Conservation (phyloP, 2,329 filamentous ascomycete species). For the Beauveria sp. region DNA sequence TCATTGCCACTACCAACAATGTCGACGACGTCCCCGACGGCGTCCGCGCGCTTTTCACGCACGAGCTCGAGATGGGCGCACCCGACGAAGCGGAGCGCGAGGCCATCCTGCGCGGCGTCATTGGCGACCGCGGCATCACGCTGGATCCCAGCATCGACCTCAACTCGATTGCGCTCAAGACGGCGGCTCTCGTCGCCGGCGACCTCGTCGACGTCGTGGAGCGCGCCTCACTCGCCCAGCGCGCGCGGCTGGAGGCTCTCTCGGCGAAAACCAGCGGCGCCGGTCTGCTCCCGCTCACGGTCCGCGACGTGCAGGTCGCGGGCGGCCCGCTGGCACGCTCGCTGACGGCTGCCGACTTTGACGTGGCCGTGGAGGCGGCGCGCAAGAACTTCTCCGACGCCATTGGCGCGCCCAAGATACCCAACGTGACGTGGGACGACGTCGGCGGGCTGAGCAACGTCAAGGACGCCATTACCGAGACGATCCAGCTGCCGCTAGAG, state of each 20-base stretch:
- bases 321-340: slow-evolving; percentile 74
- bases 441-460: slow-evolving; percentile 89
- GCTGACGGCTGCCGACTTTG: slow-evolving; percentile 77
- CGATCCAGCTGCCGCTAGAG: slow-evolving; percentile 87
- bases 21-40: slow-evolving; percentile 90
- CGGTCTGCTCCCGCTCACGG: slow-evolving; percentile 42
- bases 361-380: slow-evolving; percentile 87
- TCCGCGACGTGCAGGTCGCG: slow-evolving; percentile 80
- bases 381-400: slow-evolving; percentile 97
- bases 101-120: slow-evolving; percentile 71
- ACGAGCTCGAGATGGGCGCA: slow-evolving; percentile 88
- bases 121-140: slow-evolving; percentile 68
- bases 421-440: slow-evolving; percentile 93
- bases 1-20: slow-evolving; percentile 91
- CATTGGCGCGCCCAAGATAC: slow-evolving; percentile 96
- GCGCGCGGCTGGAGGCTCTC: slow-evolving; percentile 66
- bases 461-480: slow-evolving; percentile 95
- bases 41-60: slow-evolving; percentile 83
- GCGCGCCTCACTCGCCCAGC: slow-evolving; percentile 71
- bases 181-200: slow-evolving; percentile 87
- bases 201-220: slow-evolving; percentile 93
- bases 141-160: slow-evolving; percentile 80
- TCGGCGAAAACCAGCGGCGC: slow-evolving; percentile 39
- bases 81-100: slow-evolving; percentile 91
- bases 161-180: slow-evolving; percentile 81